Percentiles rank a stretch among this genome's conserved stretches.
These are phyloP conservation scores for Bjerkandera adusta DNA, from an alignment of 1,284 basidiomycete genomes.

Conservation along the genomic window DNA sequence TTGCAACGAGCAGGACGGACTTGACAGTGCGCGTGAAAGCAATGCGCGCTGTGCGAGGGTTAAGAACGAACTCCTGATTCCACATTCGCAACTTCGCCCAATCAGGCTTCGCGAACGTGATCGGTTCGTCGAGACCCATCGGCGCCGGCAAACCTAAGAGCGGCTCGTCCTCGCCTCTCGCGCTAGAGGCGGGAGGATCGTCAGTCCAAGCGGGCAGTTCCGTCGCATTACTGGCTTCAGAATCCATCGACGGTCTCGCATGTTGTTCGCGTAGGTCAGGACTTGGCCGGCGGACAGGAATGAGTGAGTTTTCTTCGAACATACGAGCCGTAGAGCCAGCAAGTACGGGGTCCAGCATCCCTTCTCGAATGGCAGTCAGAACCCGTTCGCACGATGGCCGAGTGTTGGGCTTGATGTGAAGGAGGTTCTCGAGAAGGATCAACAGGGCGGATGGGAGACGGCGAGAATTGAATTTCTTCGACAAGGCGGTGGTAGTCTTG, in stretches of 20 bases:
- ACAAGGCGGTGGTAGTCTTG: conserved; percentile 49
- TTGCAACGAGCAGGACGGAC: conserved; percentile 34
- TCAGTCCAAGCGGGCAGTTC: conserved; percentile 7
- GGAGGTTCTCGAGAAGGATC: conserved; percentile 68
- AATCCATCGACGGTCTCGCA: background rate
- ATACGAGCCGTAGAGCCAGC: background rate
- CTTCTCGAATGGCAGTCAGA: conserved; percentile 57
- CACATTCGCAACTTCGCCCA: conserved; percentile 8
- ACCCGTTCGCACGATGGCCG: conserved; percentile 78
- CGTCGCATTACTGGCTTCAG: no score
- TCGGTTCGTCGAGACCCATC: background rate
- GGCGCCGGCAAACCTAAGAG: background rate
- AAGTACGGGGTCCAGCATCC: conserved; percentile 36
- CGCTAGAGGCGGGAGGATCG: background rate
- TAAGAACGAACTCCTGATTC: conserved; percentile 11
- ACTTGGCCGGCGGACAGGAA: conserved; percentile 7
- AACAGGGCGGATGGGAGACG: conserved; percentile 69
- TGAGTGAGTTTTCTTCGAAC: conserved; percentile 6
- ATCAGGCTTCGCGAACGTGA: background rate
- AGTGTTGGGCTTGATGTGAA: conserved; percentile 55
- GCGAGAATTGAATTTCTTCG: conserved; percentile 59
- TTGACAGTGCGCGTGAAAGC: conserved; percentile 28
- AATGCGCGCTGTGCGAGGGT: conserved; percentile 15
- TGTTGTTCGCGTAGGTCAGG: background rate
- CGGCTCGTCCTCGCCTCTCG: conserved; percentile 3